Evolutionary conservation across 352 stramenopile genomes (phyloP), one percentile per base, ranked within the genome.

Genomic region (Phytopythium cucurbitacearum): DNA sequence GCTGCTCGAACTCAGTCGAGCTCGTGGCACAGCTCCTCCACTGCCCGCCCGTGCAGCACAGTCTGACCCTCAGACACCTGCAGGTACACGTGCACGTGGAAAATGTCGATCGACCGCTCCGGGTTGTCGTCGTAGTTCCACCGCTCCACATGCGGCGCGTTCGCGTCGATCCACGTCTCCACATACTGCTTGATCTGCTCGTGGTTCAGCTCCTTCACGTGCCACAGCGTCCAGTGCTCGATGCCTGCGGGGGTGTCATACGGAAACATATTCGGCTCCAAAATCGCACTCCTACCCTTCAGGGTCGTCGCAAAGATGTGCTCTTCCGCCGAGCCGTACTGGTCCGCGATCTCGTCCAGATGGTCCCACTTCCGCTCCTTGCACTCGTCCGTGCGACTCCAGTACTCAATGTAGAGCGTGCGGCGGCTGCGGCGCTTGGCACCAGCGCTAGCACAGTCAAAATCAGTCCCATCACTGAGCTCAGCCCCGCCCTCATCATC

Each of bases 71-170:
- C 63, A 7, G 60, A 55, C 41, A 92, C 82, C 71, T 93, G 85
- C 42, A 94, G 73, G 65, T 93, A 94, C 60, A 94, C 85, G 68
- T 94, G 85, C n/a, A 94, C 85, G 59, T 94, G 85, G 69, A 93
- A 94, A 59, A 94, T 93, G 58, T 91, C 73, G 77, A 94, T 94
- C 4, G 85, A 94, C 32, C 85, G 80, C 59, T 94, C 82, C 45
- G 82, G 78, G 52, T 94, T 94, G 67, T 94, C 85, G 64, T 94
- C 85, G 64, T 94, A 94, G 67, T 94, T 94, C 85, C 85, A 94
- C 16, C 64, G 57, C 40, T 73, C 52, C 15, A 92, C 80, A 50
- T 91, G 80, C 6, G 80, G 78, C 11, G 85, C 85, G 44, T 94
- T 93, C 13, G 80, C 78, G 42, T 92, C 76, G 53, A 94, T 94